Base-by-base conservation (phyloP, 2,329 filamentous ascomycete genomes). In the Colletotrichum simmondsii region DNA sequence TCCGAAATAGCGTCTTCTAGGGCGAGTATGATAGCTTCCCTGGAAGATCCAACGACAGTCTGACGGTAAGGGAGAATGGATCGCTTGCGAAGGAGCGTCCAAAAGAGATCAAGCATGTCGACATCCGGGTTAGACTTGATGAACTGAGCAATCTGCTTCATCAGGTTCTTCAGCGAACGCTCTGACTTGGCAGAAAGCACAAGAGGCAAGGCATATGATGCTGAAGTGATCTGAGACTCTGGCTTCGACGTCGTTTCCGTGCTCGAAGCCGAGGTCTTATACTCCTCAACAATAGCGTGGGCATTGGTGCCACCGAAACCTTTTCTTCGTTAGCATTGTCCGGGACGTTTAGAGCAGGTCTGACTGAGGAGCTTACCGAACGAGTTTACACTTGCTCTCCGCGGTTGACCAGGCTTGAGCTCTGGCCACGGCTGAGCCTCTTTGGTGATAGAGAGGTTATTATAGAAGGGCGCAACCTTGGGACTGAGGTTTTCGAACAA, bases 401-500 rank as follows among this genome's bases (percentile, higher is more conserved):
- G 30, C 19, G 52, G 63, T 12, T 65, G 24, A 11, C 53, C 53
- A 3, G 14, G 19, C 19, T n/a, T 11, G 2, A 58, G 22, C 12
- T 32, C 52, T 19, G 52, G 54, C 63, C 63, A 65, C 14, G 52
- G 10, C 8, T 22, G 32, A 22, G 14, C 16, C 26, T 56, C 24
- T 28, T 11, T 65, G 1, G 52, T 22, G 16, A 65, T 28, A 19
- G 30, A 3, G 14, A 42, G 1, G 60, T 58, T 3, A 61, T 10
- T 14, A 24, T 37, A n/a, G 24, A 77, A 80, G 0, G 79, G 78
- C 7, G 73, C 68, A 4, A 83, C 61, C 0, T 52, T 56, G 0
- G 79, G 79, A 65, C 79, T 83, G 1, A 80, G 72, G 6, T 62
- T 68, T 1, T 80, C 72, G 60, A 84, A 79, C 5, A 71, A 74